A percentile compares a stretch with the other conserved stretches of the same genome.
Evolutionary conservation across 2,329 filamentous ascomycete genomes (phyloP).

Genomic region (Fusarium agapanthi): DNA sequence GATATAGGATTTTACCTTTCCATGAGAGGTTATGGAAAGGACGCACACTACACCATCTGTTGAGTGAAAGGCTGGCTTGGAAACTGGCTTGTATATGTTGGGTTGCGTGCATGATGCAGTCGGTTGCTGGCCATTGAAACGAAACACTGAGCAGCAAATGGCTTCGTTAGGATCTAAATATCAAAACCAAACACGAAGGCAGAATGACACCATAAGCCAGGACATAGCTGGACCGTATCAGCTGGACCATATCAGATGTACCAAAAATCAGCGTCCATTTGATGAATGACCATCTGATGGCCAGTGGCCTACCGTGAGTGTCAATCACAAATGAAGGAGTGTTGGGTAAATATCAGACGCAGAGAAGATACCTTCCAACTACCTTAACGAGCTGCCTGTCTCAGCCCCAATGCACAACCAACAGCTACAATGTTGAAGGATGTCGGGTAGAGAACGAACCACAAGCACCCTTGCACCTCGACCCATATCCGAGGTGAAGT

Average conservation of each 20-base stretch:
- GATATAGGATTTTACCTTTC: neutral
- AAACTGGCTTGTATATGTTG: neutral
- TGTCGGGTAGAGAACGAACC: slow-evolving; percentile 31
- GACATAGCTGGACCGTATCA: neutral
- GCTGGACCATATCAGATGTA: neutral
- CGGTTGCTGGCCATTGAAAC: slow-evolving; percentile 4
- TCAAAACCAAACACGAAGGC: slow-evolving; percentile 17
- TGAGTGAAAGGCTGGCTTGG: neutral
- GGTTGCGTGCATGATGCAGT: slow-evolving; percentile 5
- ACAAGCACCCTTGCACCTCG: slow-evolving; percentile 26
- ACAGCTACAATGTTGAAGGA: slow-evolving; percentile 36
- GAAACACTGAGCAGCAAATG: slow-evolving; percentile 13
- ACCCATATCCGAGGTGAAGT: slow-evolving; percentile 19
- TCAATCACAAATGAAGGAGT: neutral
- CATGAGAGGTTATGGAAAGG: neutral
- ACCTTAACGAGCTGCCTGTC: slow-evolving; percentile 36
- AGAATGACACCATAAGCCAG: neutral
- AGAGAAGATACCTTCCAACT: neutral
- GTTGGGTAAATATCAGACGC: slow-evolving; percentile 7
- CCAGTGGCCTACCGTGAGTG: slow-evolving; percentile 2
- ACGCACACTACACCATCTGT: neutral
- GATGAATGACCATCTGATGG: neutral
- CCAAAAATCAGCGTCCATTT: neutral
- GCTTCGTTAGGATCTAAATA: slow-evolving; percentile 10
- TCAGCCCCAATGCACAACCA: slow-evolving; percentile 47